phyloP scores from a whole-genome alignment of 2,329 filamentous ascomycete genomes.

The Metarhizium humberi region DNA sequence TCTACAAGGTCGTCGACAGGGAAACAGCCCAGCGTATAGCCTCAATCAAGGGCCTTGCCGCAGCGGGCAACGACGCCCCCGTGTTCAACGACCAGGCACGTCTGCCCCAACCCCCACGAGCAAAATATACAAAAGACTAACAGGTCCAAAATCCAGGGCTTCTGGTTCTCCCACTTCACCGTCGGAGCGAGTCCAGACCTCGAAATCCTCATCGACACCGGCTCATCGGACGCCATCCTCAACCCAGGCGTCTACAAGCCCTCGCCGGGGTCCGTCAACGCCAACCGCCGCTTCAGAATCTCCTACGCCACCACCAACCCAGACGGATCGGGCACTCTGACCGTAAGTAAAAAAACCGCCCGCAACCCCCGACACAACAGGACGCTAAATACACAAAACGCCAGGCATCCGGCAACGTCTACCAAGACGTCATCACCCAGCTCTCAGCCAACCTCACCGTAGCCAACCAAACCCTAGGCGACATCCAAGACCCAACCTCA shows the following conservation, averaged over 20 bases:
- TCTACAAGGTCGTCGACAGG: neutral
- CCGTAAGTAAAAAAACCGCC: constrained; percentile 2
- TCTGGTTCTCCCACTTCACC: constrained; percentile 13
- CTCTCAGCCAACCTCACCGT: constrained; percentile 10
- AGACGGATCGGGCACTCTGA: constrained; percentile 8
- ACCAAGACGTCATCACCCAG: constrained; percentile 10
- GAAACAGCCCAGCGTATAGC: neutral
- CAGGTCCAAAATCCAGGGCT: constrained; percentile 5
- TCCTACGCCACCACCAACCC: constrained; percentile 12
- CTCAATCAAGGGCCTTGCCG: neutral
- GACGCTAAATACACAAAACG: neutral
- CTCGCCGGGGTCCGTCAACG: constrained; percentile 4
- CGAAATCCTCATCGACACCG: constrained; percentile 12
- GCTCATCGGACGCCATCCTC: constrained; percentile 10
- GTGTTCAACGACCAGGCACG: neutral
- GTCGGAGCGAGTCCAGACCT: constrained; percentile 11
- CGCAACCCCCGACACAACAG: neutral
- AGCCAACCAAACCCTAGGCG: constrained; percentile 8
- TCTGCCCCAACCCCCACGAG: neutral
- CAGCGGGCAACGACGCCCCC: neutral
- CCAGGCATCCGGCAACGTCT: constrained; percentile 10
- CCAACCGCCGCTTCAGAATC: constrained; percentile 6
- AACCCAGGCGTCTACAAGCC: constrained; percentile 12
- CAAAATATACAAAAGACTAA: too few species aligned
- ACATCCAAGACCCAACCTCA: constrained; percentile 6